Evolutionary conservation across 257 asterid genomes (phyloP).

Genomic region (Ophiorrhiza pumila): DNA sequence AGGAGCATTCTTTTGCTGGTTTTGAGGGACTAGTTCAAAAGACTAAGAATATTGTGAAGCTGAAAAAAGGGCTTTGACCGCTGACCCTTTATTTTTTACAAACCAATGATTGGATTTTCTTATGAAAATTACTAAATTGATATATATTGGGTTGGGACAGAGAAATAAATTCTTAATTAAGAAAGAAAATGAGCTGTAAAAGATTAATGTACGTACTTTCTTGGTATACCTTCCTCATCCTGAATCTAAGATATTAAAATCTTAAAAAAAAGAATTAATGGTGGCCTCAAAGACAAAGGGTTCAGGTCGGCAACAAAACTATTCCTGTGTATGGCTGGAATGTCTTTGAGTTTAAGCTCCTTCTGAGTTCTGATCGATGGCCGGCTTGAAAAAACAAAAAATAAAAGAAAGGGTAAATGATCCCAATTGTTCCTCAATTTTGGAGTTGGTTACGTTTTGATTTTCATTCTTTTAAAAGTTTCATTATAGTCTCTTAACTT

Average conservation of each 20-base stretch:
- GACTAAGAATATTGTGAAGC: background rate
- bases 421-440: no score
- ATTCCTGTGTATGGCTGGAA: background rate
- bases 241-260: background rate
- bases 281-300: background rate
- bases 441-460: no score
- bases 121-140: no score
- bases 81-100: background rate
- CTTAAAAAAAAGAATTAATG: background rate
- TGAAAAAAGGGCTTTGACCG: background rate
- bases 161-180: no score
- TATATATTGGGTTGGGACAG: no score
- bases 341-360: background rate
- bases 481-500: no score
- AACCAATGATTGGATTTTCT: background rate
- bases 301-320: background rate
- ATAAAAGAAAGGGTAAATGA: no score
- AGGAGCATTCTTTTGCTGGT: slow-evolving; percentile 8
- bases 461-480: no score
- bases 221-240: slow-evolving; percentile 1
- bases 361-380: background rate
- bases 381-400: background rate
- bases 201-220: slow-evolving; percentile 3
- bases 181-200: slow-evolving; percentile 14
- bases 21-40: background rate